Evolutionary conservation across 371 early-diverging fungal species (phyloP), one percentile per base, ranked within the genome.

Genomic region (Nematocida sp.): DNA sequence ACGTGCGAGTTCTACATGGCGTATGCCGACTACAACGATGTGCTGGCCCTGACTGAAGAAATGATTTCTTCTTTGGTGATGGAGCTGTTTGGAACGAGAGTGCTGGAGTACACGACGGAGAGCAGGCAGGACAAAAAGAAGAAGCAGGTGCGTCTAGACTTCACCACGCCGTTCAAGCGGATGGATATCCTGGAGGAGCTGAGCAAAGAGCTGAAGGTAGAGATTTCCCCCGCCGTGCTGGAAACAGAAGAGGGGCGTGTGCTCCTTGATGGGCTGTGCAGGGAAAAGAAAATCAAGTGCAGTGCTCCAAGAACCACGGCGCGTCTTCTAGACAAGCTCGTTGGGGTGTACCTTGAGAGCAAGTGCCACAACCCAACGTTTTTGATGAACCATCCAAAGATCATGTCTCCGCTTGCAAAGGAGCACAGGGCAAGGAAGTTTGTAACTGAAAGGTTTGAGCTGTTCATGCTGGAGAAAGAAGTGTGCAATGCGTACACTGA

Each of bases 1-100:
- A 91, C 93, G 27, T 92, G 91, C 78, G 97, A 97, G 86, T 94
- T 95, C 85, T 97, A 99, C 86, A 91, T 92, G 95, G 96, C 97
- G 15, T 99, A 96, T 84, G 95, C 96, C 40, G 96, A 99, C 85
- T 88, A 92, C 85, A 86, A 89, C 78, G 96, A 95, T 82, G 81
- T 96, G 65, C 91, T 95, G 89, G 86, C 90, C 41, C 88, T 95
- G 81, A 94, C 95, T 74, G 97, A 97, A 84, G 85, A 88, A 27
- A 81, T 99, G 64, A 50, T 99, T 4, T 87, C 88, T 55, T 89
- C 91, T 63, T 88, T 95, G 90, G 96, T 94, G 81, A 87, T 88
- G 86, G 80, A 86, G 53, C 81, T 96, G 64, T 90, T 88, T 76
- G 94, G 94, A 60, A 85, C 84, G 34, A 88, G 89, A 86, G 88